These are phyloP conservation scores for Cryphonectria radicalis DNA, from an alignment of 2,329 filamentous ascomycete species.

Conservation along the genomic window DNA sequence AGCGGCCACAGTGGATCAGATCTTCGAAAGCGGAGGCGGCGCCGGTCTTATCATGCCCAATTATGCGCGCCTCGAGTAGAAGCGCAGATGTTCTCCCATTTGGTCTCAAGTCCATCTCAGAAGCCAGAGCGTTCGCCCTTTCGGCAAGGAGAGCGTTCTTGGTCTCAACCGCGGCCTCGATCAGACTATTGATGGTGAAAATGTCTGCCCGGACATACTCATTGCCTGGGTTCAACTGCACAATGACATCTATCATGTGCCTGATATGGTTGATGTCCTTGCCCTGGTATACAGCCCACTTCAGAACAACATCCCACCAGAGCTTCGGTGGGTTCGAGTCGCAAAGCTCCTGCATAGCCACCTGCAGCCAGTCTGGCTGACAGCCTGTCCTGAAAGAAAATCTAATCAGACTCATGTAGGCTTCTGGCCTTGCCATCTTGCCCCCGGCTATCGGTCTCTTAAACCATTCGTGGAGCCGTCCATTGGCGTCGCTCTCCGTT, in stretches of 20 bases:
- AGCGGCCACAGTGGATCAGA: slow-evolving; percentile 55
- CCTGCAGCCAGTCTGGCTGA: slow-evolving; percentile 64
- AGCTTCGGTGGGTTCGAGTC: slow-evolving; percentile 53
- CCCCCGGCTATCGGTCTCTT: slow-evolving; percentile 52
- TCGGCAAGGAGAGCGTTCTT: slow-evolving; percentile 74
- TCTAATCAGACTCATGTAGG: slow-evolving; percentile 60
- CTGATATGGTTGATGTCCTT: slow-evolving; percentile 74
- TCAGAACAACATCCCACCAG: slow-evolving; percentile 73
- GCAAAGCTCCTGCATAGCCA: slow-evolving; percentile 59
- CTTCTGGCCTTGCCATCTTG: slow-evolving; percentile 46
- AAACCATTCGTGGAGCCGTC: slow-evolving; percentile 66
- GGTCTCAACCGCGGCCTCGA: slow-evolving; percentile 72
- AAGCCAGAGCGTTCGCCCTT: slow-evolving; percentile 70
- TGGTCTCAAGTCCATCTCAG: slow-evolving; percentile 66
- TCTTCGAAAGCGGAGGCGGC: slow-evolving; percentile 68
- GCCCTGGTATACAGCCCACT: slow-evolving; percentile 73
- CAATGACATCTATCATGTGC: slow-evolving; percentile 72
- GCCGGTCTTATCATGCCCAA: slow-evolving; percentile 71
- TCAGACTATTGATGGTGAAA: slow-evolving; percentile 74
- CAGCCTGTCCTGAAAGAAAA: slow-evolving; percentile 62
- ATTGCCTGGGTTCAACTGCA: slow-evolving; percentile 51
- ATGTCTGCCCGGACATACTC: slow-evolving; percentile 62
- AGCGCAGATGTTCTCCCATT: slow-evolving; percentile 74
- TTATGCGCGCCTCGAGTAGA: slow-evolving; percentile 77
- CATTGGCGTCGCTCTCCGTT: slow-evolving; percentile 60